phyloP scores from a whole-genome alignment of 2,329 filamentous ascomycete genomes.

The Trichoderma semiorbis region DNA sequence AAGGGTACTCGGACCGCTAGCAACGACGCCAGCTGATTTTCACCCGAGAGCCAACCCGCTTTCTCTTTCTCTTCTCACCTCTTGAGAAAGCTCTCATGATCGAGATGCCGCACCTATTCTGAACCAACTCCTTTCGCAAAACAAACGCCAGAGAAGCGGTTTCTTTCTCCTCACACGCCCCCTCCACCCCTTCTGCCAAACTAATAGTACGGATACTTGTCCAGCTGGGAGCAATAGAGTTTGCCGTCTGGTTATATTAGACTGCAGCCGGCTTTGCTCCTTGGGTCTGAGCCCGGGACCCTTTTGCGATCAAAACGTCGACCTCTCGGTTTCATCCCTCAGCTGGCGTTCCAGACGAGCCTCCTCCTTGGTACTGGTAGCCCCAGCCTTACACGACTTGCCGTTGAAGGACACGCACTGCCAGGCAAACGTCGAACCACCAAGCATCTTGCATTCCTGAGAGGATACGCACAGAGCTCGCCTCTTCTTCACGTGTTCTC shows the following conservation, averaged over 20 bases:
- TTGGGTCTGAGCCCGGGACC: conserved; percentile 24
- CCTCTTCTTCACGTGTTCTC: not conserved
- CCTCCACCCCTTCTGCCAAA: not conserved
- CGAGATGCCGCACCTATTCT: conserved; percentile 4
- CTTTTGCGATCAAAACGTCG: conserved; percentile 28
- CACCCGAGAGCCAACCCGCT: conserved; percentile 1
- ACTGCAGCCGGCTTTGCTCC: conserved; percentile 10
- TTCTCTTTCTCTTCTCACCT: not conserved
- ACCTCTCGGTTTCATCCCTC: conserved; percentile 13
- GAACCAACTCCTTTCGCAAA: conserved; percentile 12
- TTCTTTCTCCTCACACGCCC: not conserved
- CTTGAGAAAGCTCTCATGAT: not conserved
- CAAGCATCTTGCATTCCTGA: not conserved
- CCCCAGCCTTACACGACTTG: not conserved
- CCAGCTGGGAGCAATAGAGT: not conserved
- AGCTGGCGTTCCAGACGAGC: not conserved
- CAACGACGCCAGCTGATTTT: not conserved
- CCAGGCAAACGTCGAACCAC: not conserved
- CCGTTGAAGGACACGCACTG: not conserved
- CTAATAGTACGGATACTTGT: not conserved
- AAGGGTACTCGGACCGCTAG: not conserved
- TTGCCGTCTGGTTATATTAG: conserved; percentile 13
- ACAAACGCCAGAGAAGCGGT: not conserved
- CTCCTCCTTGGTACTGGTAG: not conserved
- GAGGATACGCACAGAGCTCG: not conserved